Conservation (phyloP, 1,139 yeast genomes). For the Suhomyces bokatorum region DNA sequence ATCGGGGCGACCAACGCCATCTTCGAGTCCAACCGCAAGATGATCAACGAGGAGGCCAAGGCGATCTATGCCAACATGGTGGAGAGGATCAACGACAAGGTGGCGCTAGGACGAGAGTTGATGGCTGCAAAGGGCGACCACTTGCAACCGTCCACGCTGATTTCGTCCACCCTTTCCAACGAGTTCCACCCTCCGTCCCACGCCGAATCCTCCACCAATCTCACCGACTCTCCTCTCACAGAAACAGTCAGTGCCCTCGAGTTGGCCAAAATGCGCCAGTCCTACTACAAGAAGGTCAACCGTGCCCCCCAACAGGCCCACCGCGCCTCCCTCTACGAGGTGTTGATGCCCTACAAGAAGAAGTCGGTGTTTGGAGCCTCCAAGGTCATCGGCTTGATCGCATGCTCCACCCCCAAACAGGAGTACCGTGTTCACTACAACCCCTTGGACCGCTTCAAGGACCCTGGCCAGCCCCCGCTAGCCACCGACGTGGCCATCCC, state of each 20-base stretch:
- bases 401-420: constrained; percentile 34
- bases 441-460: constrained; percentile 16
- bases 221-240: constrained; percentile 10
- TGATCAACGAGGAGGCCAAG: constrained; percentile 38
- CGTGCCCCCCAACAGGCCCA: constrained; percentile 3
- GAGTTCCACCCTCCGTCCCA: too few relatives aligned
- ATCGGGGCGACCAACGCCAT: constrained; percentile 27
- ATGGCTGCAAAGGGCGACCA: constrained; percentile 4
- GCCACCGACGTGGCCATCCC: constrained; percentile 27
- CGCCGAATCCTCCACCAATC: constrained; percentile 2
- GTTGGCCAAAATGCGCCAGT: constrained; percentile 33
- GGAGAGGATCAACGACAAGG: constrained; percentile 27
- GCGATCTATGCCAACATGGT: constrained; percentile 31
- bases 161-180: neutral
- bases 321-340: constrained; percentile 26
- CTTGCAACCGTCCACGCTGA: neutral
- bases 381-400: constrained; percentile 35
- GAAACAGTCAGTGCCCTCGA: constrained; percentile 27
- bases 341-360: constrained; percentile 34
- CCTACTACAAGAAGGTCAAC: constrained; percentile 27
- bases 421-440: constrained; percentile 29
- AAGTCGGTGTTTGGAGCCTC: constrained; percentile 34
- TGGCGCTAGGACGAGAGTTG: constrained; percentile 27
- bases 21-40: constrained; percentile 30
- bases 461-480: constrained; percentile 10